Evolutionary conservation across 2,329 filamentous ascomycete species (phyloP).

Genomic region (Talaromyces pinophilus): DNA sequence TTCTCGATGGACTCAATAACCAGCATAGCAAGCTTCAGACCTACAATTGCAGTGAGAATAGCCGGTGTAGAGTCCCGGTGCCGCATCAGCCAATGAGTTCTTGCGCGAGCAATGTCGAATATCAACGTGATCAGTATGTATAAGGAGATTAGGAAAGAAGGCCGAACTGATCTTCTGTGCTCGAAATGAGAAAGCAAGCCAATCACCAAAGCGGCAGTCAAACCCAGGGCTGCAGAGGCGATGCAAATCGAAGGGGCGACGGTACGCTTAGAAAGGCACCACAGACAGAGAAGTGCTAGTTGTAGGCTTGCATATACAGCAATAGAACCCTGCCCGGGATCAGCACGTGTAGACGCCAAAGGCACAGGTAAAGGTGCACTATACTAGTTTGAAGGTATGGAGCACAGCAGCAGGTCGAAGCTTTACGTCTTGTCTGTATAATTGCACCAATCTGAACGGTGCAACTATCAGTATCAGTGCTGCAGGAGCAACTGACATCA

Average conservation of each 20-base stretch:
- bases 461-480: conserved; percentile 11
- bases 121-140: conserved; percentile 47
- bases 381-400: conserved; percentile 11
- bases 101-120: conserved; percentile 45
- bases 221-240: background rate
- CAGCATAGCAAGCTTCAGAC: conserved; percentile 41
- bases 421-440: conserved; percentile 12
- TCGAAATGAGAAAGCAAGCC: conserved; percentile 26
- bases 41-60: conserved; percentile 39
- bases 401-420: conserved; percentile 7
- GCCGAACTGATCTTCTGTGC: conserved; percentile 35
- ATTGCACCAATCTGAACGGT: conserved; percentile 8
- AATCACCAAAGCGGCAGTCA: conserved; percentile 1
- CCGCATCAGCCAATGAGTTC: conserved; percentile 40
- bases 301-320: background rate
- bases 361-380: background rate
- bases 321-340: background rate
- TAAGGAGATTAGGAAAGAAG: conserved; percentile 42
- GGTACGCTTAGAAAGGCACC: background rate
- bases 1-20: conserved; percentile 44
- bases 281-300: conserved; percentile 7
- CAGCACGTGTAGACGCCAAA: background rate
- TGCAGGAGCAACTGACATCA: conserved; percentile 13
- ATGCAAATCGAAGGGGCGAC: background rate
- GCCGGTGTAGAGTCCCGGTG: conserved; percentile 33